These are phyloP conservation scores for Pleurotus sapidus DNA, from an alignment of 768 basidiomycete genomes.

Conservation along the genomic window DNA sequence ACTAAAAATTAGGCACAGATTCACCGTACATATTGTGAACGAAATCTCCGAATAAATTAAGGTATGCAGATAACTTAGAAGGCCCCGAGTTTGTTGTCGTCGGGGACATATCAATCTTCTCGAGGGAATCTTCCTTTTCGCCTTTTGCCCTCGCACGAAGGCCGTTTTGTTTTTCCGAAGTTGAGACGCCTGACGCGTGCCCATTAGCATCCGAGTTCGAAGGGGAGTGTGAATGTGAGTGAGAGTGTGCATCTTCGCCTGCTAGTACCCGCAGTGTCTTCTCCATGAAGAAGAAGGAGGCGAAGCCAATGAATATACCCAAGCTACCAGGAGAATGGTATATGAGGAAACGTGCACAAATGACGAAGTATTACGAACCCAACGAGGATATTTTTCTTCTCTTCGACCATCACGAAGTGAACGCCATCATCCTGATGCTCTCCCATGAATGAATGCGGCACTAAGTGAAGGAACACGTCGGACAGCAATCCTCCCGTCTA, in stretches of 20 bases:
- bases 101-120: slow-evolving; percentile 17
- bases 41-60: slow-evolving; percentile 92
- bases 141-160: slow-evolving; percentile 45
- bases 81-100: slow-evolving; percentile 43
- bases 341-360: background rate
- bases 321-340: slow-evolving; percentile 31
- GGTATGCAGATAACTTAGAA: slow-evolving; percentile 85
- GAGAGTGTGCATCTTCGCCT: slow-evolving; percentile 57
- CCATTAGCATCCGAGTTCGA: slow-evolving; percentile 15
- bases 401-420: slow-evolving; percentile 82
- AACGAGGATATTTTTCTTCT: slow-evolving; percentile 87
- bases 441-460: slow-evolving; percentile 91
- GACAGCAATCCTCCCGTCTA: slow-evolving; percentile 90
- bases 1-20: slow-evolving; percentile 9
- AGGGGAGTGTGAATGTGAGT: slow-evolving; percentile 35
- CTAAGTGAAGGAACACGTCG: slow-evolving; percentile 89
- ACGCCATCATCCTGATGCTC: slow-evolving; percentile 73
- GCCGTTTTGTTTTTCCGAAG: slow-evolving; percentile 37
- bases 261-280: slow-evolving; percentile 84
- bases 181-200: slow-evolving; percentile 45
- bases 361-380: slow-evolving; percentile 49
- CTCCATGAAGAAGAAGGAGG: slow-evolving; percentile 91
- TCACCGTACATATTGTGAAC: slow-evolving; percentile 83
- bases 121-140: slow-evolving; percentile 19
- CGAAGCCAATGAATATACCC: slow-evolving; percentile 84